Evolutionary conservation across 495 filamentous ascomycete species (phyloP), one percentile per base, ranked within the genome.

Genomic region (Zalerion maritima): DNA sequence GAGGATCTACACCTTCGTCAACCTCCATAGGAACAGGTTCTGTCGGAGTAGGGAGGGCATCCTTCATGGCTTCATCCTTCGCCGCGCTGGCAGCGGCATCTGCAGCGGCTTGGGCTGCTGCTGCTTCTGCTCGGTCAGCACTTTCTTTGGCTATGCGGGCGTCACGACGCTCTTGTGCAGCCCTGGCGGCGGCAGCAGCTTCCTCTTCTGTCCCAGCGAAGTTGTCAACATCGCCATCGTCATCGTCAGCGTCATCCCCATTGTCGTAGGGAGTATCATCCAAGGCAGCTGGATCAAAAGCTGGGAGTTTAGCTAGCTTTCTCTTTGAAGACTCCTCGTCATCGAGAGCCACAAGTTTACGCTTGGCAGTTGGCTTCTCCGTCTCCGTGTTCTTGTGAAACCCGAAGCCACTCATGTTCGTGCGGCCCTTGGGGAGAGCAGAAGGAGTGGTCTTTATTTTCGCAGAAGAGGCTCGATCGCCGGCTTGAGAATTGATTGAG

Each of bases 241-340:
- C 75, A 34, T 69, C 70, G 26, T 49, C 65, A 31, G n/a, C n/a
- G n/a, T 75, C 73, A 35, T 62, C 69, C 38, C 62, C 57, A 50
- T 73, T 67, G 44, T 67, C 62, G 37, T 71, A 65, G 23, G 65
- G 59, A 39, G 64, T 55, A 53, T 60, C 59, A 37, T 63, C 65
- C 46, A 71, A 62, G 38, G 74, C 66, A 48, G 72, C 73, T 25
- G 73, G 55, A 31, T 77, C 70, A 28, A 75, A 72, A 35, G 77
- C 81, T 28, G 83, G 85, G 34, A 89, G 72, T 56, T 77, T 81
- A 62, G 84, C 81, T 34, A 91, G 65, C 52, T 91, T 92, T 44
- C 82, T 82, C 37, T 80, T 71, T 3, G 75, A 77, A 21, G 71
- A 71, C 38, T 91, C 82, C 43, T 94, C 86, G 43, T 94, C 86